Base-by-base conservation (phyloP, 2,329 filamentous ascomycete genomes). In the Sporothrix curviconia region DNA sequence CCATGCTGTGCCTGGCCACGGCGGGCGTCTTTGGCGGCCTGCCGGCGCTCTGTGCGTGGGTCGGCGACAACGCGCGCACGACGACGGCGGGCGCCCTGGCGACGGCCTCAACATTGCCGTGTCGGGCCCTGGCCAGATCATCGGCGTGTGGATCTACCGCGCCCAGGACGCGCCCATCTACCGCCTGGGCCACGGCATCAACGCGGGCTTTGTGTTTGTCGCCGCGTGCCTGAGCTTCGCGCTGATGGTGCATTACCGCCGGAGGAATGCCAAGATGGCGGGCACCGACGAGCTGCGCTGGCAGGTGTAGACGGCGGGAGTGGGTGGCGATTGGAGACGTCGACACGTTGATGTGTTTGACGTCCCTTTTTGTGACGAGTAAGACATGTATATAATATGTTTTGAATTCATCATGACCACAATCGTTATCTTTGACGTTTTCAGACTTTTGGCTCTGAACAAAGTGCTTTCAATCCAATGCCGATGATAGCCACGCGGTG, bases 81-180 rank as follows among this genome's bases (percentile, higher is more conserved):
- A 80, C 80, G 0, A 74, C 75, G 1, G 74, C 78, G 1, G 74
- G 75, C 1, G 80, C 79, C 0, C 71, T 84, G 11, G 80, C 79
- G 0, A 80, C 82, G 53, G 79, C 0, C 64, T 84, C 55, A 82
- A 83, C 59, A 74, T 82, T n/a, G 78, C 75, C 0, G 74, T 79
- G 59, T 80, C 80, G 0, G 79, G 79, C 0, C 78, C 78, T 0
- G 80, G 81, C 2, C 80, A 83, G 63, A 83, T 83, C 46, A 74
- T 77, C 0, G 80, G 79, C 0, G 79, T 82, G 0, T 83, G 80
- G 80, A 83, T 83, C 55, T 83, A 82, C 65, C 81, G 80, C 60
- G 71, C 75, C 2, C 66, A 77, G 36, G 78, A 83, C 32, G 68
- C 69, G 42, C 69, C 60, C 17, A 80, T 80, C 0, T 83, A 82